phyloP scores from a whole-genome alignment of 805 yeast genomes.

The Myxozyma mucilagina region DNA sequence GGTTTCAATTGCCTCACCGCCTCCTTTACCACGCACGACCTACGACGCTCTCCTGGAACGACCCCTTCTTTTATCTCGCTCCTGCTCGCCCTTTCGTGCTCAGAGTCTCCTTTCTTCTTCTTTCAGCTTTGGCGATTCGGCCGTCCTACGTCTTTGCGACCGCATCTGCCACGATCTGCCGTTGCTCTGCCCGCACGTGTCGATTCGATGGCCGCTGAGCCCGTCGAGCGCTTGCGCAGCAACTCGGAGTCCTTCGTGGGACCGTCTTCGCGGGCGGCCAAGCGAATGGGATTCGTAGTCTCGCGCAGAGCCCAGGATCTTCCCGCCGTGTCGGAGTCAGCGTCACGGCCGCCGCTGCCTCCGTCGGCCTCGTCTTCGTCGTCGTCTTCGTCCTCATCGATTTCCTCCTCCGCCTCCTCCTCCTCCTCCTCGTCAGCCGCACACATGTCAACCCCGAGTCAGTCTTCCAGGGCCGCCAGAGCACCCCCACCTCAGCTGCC shows the following conservation, averaged over 20 bases:
- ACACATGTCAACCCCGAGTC: neutral
- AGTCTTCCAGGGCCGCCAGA: neutral
- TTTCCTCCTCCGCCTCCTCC: neutral
- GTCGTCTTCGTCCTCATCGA: neutral
- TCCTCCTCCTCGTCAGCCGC: neutral
- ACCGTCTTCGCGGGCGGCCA: conserved; percentile 25
- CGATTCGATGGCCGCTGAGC: conserved; percentile 16
- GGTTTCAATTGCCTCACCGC: neutral
- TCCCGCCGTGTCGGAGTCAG: conserved; percentile 18
- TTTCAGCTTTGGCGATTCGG: neutral
- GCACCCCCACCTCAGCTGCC: conserved; percentile 14
- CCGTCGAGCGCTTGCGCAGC: conserved; percentile 34
- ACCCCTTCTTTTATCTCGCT: neutral
- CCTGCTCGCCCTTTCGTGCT: neutral
- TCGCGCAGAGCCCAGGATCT: conserved; percentile 27
- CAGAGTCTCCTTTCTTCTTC: neutral
- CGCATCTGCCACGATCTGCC: too few species aligned
- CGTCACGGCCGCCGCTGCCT: neutral
- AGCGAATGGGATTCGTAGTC: conserved; percentile 36
- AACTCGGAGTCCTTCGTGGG: conserved; percentile 31
- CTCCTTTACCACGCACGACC: neutral
- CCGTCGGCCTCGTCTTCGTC: neutral
- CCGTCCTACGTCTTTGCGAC: too few species aligned
- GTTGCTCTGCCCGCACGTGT: too few species aligned
- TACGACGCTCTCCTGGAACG: neutral